Evolutionary conservation across 805 yeast species (phyloP), one percentile per base, ranked within the genome.

Genomic region (Spathaspora passalidarum): DNA sequence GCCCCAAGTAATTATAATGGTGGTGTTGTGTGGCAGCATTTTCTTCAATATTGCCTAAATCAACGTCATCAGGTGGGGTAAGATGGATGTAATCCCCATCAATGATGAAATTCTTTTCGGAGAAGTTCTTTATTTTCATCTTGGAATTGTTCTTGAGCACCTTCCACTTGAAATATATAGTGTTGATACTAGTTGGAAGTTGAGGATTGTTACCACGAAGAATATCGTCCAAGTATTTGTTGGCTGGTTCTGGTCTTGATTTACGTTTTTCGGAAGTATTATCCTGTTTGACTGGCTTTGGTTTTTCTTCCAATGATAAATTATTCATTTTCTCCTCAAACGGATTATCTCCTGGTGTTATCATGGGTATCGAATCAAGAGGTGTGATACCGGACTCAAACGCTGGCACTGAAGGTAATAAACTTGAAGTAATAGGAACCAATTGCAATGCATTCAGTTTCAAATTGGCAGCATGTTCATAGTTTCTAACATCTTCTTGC

Each of bases 21-120:
- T 68, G 73, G 43, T 66, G 71, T 41, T 55, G 63, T 13, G 49
- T 50, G 18, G 26, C 16, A 4, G 38, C 13, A 16, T 19, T 38
- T 3, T 16, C 37, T 16, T 40, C 48, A 17, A 41, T 4, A 5
- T 36, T 22, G 5, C 80, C 53, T 11, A 29, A 17, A 13, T 29
- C 16, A 78, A 80, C 75, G 48, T 88, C 92, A 55, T 87, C 89
- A 6, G 90, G 84, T 0, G 97, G 97, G 56, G 88, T 80, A 41
- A 92, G 79, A 56, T 91, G 92, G 11, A 92, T 80, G 57, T 89
- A 90, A 56, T 89, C 96, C n/a, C 97, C 98, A 63, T 92, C 98
- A 32, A 92, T 80, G 1, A 94, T 90, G 25, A 92, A 71, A 90
- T 80, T 55, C 94, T 80, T 55, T 90, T 96, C 49, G 88, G 45